These are phyloP conservation scores for Tolypocladium paradoxum DNA, from an alignment of 2,329 filamentous ascomycete species.

Conservation along the genomic window DNA sequence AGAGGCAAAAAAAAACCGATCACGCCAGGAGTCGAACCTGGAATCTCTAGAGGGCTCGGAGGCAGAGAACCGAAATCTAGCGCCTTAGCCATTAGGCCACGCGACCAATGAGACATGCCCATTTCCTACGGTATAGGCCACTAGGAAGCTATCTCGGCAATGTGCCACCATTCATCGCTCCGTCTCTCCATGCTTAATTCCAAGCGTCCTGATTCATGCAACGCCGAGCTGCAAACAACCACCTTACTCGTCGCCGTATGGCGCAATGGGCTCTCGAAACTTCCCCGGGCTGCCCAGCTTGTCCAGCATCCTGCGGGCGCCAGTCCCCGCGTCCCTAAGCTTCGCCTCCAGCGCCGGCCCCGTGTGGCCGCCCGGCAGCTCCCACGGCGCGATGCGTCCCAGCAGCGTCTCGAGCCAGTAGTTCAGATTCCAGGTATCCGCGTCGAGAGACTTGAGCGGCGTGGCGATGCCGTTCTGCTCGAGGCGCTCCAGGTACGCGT, in stretches of 20 bases:
- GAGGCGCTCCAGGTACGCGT: conserved; percentile 5
- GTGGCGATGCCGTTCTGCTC: conserved; percentile 1
- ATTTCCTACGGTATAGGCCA: not conserved
- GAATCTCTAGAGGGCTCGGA: conserved; percentile 23
- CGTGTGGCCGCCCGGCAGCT: conserved; percentile 2
- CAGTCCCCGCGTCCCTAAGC: not conserved
- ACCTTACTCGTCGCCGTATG: not conserved
- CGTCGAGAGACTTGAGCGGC: not conserved
- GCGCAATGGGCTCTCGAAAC: not conserved
- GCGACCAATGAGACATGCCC: conserved; percentile 12
- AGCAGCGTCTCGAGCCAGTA: conserved; percentile 1
- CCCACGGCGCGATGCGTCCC: conserved; percentile 6
- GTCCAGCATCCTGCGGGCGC: not conserved
- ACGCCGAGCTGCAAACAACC: not conserved
- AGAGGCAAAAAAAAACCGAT: conserved; percentile 11
- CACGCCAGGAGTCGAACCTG: conserved; percentile 26
- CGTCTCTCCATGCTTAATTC: too few species aligned
- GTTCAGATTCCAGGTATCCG: conserved; percentile 1
- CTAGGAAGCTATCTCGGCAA: not conserved
- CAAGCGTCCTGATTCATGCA: too few species aligned
- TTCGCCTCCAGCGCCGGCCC: not conserved
- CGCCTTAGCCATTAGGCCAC: conserved; percentile 26
- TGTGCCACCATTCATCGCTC: too few species aligned
- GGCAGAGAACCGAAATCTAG: conserved; percentile 21
- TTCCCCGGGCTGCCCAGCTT: not conserved